Percentiles rank a stretch among this genome's conserved stretches.
Conservation (phyloP, 257 asterid genomes). For the Pogostemon cablin region DNA sequence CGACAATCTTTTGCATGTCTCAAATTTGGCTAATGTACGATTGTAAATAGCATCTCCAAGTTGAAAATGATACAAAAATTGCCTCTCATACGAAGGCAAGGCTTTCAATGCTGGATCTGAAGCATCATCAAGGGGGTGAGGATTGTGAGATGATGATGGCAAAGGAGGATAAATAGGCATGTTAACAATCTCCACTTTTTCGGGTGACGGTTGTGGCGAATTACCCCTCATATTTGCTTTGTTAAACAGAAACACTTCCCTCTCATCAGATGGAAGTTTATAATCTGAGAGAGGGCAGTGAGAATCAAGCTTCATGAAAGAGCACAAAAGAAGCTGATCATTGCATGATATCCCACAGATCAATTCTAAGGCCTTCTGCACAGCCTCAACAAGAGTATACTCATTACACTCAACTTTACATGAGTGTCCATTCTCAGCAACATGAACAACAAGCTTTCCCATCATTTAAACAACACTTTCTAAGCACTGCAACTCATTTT, state of each 20-base stretch:
- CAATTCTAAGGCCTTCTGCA: slow-evolving; percentile 67
- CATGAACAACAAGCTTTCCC: slow-evolving; percentile 74
- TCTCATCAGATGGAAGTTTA: slow-evolving; percentile 72
- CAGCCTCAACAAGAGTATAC: slow-evolving; percentile 63
- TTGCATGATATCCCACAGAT: slow-evolving; percentile 50
- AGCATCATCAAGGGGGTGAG: slow-evolving; percentile 79
- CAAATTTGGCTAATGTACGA: slow-evolving; percentile 55
- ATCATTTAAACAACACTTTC: slow-evolving; percentile 44
- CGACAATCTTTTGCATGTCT: slow-evolving; percentile 59
- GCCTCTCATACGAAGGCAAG: slow-evolving; percentile 82
- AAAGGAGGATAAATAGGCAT: slow-evolving; percentile 62
- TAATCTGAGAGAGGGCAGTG: slow-evolving; percentile 63
- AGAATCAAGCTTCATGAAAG: slow-evolving; percentile 70
- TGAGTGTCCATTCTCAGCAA: slow-evolving; percentile 85
- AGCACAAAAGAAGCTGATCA: slow-evolving; percentile 87
- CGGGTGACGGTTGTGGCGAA: slow-evolving; percentile 61
- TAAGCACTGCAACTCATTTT: slow-evolving; percentile 54
- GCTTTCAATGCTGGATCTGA: slow-evolving; percentile 85
- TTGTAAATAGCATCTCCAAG: slow-evolving; percentile 62
- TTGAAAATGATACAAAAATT: slow-evolving; percentile 74
- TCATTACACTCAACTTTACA: slow-evolving; percentile 64
- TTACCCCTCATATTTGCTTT: slow-evolving; percentile 77
- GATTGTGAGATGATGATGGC: slow-evolving; percentile 50
- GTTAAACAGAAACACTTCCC: slow-evolving; percentile 76
- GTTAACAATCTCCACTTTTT: slow-evolving; percentile 49